These are phyloP conservation scores for Hebeloma cylindrosporum DNA, from an alignment of 768 basidiomycete genomes.

Conservation along the genomic window DNA sequence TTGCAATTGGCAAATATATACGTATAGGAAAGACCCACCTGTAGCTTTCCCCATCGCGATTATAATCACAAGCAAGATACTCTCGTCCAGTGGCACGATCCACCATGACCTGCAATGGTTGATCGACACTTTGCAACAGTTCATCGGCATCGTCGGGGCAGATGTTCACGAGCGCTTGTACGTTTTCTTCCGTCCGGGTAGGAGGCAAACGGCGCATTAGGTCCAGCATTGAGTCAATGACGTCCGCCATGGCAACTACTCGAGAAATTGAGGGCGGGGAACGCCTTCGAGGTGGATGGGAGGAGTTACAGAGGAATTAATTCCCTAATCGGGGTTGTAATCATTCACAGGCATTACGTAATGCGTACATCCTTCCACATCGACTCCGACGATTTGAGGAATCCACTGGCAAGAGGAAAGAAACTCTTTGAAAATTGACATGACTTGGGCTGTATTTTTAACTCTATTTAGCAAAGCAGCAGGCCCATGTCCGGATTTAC, in stretches of 20 bases:
- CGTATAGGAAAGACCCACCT: conserved; percentile 52
- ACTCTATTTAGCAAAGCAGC: too few relatives aligned
- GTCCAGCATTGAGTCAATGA: conserved; percentile 92
- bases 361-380: too few relatives aligned
- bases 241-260: conserved; percentile 75
- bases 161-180: conserved; percentile 75
- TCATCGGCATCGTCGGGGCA: conserved; percentile 95
- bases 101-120: conserved; percentile 79
- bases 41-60: conserved; percentile 88
- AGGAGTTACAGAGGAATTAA: not conserved
- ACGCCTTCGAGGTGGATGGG: not conserved
- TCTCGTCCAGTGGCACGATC: conserved; percentile 84
- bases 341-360: too few relatives aligned
- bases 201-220: conserved; percentile 96
- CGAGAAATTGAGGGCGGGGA: not conserved
- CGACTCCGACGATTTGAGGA: too few relatives aligned
- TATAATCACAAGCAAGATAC: conserved; percentile 93
- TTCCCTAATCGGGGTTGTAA: conserved; percentile 2
- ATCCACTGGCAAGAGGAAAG: too few relatives aligned
- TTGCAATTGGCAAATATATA: conserved; percentile 1
- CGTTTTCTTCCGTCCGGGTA: conserved; percentile 82
- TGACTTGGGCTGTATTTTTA: too few relatives aligned
- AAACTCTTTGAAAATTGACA: too few relatives aligned
- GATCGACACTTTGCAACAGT: conserved; percentile 91
- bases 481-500: too few relatives aligned